phyloP scores from a whole-genome alignment of 2,329 filamentous ascomycete genomes.

The Didymellaceae sp. region DNA sequence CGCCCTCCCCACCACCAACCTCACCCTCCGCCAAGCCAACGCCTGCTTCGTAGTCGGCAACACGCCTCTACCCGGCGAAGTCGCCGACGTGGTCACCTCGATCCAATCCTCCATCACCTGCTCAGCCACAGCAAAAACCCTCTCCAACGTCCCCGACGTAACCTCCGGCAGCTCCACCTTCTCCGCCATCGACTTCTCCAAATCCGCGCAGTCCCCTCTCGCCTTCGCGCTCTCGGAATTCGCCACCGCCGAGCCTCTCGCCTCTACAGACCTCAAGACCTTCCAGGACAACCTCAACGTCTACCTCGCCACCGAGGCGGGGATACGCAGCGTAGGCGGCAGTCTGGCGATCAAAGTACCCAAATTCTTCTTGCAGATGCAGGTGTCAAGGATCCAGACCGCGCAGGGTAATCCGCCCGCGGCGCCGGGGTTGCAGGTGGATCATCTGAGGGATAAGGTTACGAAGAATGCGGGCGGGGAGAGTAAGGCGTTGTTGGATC shows the following conservation, averaged over 20 bases:
- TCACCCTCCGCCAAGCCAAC: constrained; percentile 25
- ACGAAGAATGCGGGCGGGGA: constrained; percentile 61
- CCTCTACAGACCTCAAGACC: constrained; percentile 59
- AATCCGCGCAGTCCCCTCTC: constrained; percentile 57
- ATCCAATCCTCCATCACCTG: constrained; percentile 60
- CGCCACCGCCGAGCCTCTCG: constrained; percentile 59
- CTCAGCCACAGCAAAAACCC: constrained; percentile 55
- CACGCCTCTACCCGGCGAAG: constrained; percentile 59
- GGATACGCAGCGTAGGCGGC: constrained; percentile 61
- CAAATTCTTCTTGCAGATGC: constrained; percentile 68
- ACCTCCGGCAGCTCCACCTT: constrained; percentile 59
- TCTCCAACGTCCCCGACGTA: constrained; percentile 64
- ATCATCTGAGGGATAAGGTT: constrained; percentile 65
- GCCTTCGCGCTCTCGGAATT: constrained; percentile 63
- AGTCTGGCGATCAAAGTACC: constrained; percentile 65
- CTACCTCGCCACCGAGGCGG: constrained; percentile 67
- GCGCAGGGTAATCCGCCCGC: constrained; percentile 63
- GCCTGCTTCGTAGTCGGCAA: constrained; percentile 64
- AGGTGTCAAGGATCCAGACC: constrained; percentile 65
- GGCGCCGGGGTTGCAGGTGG: constrained; percentile 60
- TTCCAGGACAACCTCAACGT: constrained; percentile 63
- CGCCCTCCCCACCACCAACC: constrained; percentile 20
- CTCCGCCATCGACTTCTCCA: constrained; percentile 63
- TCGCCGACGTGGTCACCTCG: constrained; percentile 51
- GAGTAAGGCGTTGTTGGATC: constrained; percentile 57